phyloP scores from a whole-genome alignment of 306 rosid genomes.

The Malus fusca region DNA sequence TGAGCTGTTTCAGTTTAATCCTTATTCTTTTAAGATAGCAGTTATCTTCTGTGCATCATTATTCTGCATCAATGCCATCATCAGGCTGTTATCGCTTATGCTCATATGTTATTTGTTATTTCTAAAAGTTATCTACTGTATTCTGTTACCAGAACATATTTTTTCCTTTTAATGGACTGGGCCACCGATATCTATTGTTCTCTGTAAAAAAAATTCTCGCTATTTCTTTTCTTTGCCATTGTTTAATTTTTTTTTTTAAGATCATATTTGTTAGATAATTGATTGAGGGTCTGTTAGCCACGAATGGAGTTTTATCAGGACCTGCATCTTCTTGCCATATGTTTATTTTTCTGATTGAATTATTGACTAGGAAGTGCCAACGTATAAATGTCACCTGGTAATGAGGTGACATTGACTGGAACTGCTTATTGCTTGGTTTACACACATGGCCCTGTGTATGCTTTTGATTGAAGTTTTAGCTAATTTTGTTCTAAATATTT shows the following conservation, averaged over 20 bases:
- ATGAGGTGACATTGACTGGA: not conserved
- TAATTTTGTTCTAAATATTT: not conserved
- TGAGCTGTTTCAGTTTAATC: conserved; percentile 6
- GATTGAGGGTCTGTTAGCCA: not conserved
- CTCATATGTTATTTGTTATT: not conserved
- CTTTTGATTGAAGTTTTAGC: not conserved
- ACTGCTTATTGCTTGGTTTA: not conserved
- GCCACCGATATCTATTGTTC: not conserved
- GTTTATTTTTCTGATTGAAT: not conserved
- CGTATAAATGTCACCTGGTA: not conserved
- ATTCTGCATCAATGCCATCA: not conserved
- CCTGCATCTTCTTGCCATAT: not conserved
- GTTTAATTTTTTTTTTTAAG: not conserved
- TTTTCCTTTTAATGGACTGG: not conserved
- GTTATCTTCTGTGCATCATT: not conserved
- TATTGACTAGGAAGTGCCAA: not conserved
- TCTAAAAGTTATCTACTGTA: not conserved
- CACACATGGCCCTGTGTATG: not conserved
- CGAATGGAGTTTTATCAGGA: not conserved
- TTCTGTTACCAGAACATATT: not conserved
- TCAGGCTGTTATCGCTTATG: not conserved
- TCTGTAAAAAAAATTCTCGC: not conserved
- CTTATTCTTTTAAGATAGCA: conserved; percentile 1
- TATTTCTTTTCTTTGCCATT: not conserved
- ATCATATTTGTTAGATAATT: not conserved